Base-by-base conservation (phyloP, 106 monocot genomes). In the Gastrodia elata region DNA sequence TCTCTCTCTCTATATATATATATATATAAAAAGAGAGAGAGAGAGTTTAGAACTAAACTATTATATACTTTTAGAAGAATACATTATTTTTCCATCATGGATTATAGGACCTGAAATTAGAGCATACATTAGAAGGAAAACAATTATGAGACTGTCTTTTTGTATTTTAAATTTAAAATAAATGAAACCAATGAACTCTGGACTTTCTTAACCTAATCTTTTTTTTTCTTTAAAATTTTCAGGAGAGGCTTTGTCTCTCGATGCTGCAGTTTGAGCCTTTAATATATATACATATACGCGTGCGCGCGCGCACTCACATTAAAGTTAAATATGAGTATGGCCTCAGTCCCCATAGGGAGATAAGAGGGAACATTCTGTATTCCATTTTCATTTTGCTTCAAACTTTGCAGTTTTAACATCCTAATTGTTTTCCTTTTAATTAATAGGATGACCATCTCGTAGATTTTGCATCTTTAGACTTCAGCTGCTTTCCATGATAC, bases 171-270 rank as follows among this genome's bases (percentile, higher is more conserved):
- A n/a, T n/a, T n/a, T n/a, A n/a, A 52, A 52, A 52, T 52, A 22
- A n/a, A 11, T 61, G 11, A 10, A 0, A 11, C 10, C 13, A 8
- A 30, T 30, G 30, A 61, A 61, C 26, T 28, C 61, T 9, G 13
- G 30, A 61, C 26, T 69, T 40, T 26, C 13, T 40, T 41, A 39
- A 35, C 5, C 22, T 10, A 22, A 69, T 39, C 40, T 69, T n/a
- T 38, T 61, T 61, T 61, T 32, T 20, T 67, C n/a, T 18, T 67
- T 2, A 32, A 59, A 28, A 67, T 69, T 40, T 69, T 39, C 69
- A 69, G 40, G 69, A 1, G 69, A 69, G 22, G 3, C 41, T 39
- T 69, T 35, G n/a, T 69, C 69, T 69, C 40, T 69, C 27, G 40
- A 69, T 69, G 69, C 15, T 69, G 39, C 38, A 27, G 69, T 40